A percentile compares a stretch with the other conserved stretches of the same genome.
Evolutionary conservation across 352 stramenopile species (phyloP).

Genomic region (Phytopythium helicoides): DNA sequence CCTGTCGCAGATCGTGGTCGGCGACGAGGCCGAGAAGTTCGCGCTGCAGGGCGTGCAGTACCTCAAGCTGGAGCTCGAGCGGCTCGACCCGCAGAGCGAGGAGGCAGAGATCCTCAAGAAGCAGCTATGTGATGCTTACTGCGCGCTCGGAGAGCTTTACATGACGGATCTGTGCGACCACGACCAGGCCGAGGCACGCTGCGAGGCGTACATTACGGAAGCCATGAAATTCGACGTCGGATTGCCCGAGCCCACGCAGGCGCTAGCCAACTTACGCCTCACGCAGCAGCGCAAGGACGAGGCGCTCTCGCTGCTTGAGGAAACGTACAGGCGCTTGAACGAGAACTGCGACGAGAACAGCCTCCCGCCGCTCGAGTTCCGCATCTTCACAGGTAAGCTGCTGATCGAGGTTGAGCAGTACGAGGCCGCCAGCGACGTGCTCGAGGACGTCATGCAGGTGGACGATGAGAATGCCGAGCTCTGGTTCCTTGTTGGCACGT

Average conservation of each 20-base stretch:
- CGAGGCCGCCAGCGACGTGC: conserved; percentile 74
- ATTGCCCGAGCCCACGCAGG: conserved; percentile 92
- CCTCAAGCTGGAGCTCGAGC: conserved; percentile 56
- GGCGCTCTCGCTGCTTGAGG: conserved; percentile 85
- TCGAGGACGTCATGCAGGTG: conserved; percentile 88
- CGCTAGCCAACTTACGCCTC: conserved; percentile 93
- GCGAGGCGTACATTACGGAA: conserved; percentile 88
- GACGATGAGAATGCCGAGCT: conserved; percentile 89
- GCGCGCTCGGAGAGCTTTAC: conserved; percentile 95
- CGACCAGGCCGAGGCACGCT: conserved; percentile 91
- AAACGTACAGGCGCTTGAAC: conserved; percentile 90
- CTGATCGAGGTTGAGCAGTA: conserved; percentile 87
- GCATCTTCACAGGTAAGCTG: conserved; percentile 76
- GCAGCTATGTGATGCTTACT: conserved; percentile 94
- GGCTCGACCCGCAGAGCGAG: conserved; percentile 26
- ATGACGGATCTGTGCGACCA: conserved; percentile 96
- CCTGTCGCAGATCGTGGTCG: conserved; percentile 69
- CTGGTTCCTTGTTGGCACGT: conserved; percentile 88
- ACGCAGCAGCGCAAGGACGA: conserved; percentile 92
- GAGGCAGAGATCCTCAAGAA: conserved; percentile 74
- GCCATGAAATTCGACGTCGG: conserved; percentile 91
- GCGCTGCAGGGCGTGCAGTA: conserved; percentile 68
- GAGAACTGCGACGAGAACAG: conserved; percentile 68
- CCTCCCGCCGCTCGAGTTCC: conserved; percentile 83
- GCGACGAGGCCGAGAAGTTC: conserved; percentile 71